Conservation (phyloP, 116 monocot genomes). For the Cymodocea nodosa region DNA sequence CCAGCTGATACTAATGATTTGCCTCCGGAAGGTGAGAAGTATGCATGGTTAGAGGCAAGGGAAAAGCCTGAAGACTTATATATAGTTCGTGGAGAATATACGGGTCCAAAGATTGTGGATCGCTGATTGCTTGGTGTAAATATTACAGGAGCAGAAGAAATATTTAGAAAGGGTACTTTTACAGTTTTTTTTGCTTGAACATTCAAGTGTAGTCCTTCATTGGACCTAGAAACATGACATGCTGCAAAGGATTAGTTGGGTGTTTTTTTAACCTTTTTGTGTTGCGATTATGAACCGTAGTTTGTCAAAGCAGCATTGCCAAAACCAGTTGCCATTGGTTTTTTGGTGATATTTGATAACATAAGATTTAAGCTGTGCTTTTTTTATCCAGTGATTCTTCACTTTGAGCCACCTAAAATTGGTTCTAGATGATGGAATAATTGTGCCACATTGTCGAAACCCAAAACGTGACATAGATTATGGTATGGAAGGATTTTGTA, state of each 20-base stretch:
- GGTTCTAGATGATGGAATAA: too few species aligned
- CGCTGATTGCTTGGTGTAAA: slow-evolving; percentile 2
- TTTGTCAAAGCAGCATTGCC: neutral
- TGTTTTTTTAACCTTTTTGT: neutral
- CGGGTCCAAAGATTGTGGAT: slow-evolving; percentile 12
- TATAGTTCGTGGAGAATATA: slow-evolving; percentile 17
- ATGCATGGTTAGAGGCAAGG: slow-evolving; percentile 32
- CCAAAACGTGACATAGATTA: too few species aligned
- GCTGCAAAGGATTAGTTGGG: neutral
- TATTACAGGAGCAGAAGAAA: slow-evolving; percentile 1
- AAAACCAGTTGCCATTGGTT: neutral
- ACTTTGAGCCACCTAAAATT: neutral
- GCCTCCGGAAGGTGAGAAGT: slow-evolving; percentile 8
- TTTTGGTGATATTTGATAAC: neutral
- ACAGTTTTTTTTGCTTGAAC: neutral
- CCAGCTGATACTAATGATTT: neutral
- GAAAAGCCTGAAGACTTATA: slow-evolving; percentile 31
- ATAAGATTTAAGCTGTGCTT: neutral
- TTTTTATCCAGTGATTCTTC: neutral
- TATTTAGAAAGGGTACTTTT: neutral
- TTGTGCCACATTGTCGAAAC: too few species aligned
- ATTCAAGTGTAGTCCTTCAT: neutral
- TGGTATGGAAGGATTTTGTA: too few species aligned
- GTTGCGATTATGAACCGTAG: neutral
- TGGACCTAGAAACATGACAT: neutral